phyloP scores from a whole-genome alignment of 2,329 filamentous ascomycete species.

The Botryosphaeria dothidea region DNA sequence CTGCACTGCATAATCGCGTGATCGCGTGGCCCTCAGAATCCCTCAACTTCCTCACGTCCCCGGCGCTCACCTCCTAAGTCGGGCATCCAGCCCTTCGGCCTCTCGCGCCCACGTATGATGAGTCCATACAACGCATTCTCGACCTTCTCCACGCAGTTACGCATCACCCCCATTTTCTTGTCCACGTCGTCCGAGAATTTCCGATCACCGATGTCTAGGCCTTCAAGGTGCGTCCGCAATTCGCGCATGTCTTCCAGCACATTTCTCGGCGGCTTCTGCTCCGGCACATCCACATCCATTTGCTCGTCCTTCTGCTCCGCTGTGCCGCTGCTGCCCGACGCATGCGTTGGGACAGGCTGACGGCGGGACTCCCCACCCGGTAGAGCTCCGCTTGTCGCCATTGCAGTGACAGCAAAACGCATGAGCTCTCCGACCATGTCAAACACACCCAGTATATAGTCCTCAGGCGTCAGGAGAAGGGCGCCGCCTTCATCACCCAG shows the following conservation, averaged over 20 bases:
- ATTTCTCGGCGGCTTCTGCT: slow-evolving; percentile 51
- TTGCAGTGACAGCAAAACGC: slow-evolving; percentile 88
- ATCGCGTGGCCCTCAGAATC: slow-evolving; percentile 28
- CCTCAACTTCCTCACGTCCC: slow-evolving; percentile 43
- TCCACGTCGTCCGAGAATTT: slow-evolving; percentile 64
- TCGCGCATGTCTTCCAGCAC: slow-evolving; percentile 81
- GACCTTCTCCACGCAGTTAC: slow-evolving; percentile 87
- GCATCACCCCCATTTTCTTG: slow-evolving; percentile 85
- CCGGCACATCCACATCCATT: slow-evolving; percentile 39
- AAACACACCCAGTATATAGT: slow-evolving; percentile 89
- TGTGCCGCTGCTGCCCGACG: not conserved
- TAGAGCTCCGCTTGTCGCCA: slow-evolving; percentile 69
- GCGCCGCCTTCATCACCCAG: slow-evolving; percentile 44
- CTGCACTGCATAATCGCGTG: not conserved
- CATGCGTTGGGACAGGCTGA: slow-evolving; percentile 37
- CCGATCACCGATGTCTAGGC: slow-evolving; percentile 60
- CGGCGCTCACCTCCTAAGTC: slow-evolving; percentile 58
- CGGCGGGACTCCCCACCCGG: slow-evolving; percentile 36
- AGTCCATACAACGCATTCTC: slow-evolving; percentile 88
- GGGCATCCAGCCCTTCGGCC: slow-evolving; percentile 89
- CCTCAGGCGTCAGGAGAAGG: slow-evolving; percentile 71
- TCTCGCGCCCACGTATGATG: slow-evolving; percentile 81
- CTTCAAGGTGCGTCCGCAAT: slow-evolving; percentile 75
- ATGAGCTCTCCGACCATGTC: slow-evolving; percentile 96
- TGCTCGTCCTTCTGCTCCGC: slow-evolving; percentile 26